Conservation (phyloP, 192 early-diverging fungal genomes). For the Cetraspora pellucida region DNA sequence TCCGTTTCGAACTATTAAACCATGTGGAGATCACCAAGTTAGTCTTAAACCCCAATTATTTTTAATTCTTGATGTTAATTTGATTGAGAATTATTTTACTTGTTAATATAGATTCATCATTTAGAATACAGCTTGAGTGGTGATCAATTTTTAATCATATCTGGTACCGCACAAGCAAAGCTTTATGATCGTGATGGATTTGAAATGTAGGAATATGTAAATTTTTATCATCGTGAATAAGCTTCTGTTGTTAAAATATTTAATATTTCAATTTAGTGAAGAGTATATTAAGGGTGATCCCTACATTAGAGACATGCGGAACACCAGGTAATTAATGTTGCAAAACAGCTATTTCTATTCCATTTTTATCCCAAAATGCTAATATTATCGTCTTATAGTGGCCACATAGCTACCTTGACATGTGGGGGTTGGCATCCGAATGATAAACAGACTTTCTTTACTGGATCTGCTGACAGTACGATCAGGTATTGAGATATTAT, state of each 20-base stretch:
- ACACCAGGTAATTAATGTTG: conserved; percentile 55
- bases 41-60: background rate
- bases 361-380: background rate
- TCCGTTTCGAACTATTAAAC: conserved; percentile 80
- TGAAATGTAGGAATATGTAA: conserved; percentile 45
- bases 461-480: conserved; percentile 80
- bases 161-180: conserved; percentile 70
- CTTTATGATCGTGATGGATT: conserved; percentile 80
- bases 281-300: conserved; percentile 91
- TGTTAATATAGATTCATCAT: conserved; percentile 65
- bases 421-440: conserved; percentile 79
- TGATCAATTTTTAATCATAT: conserved; percentile 78
- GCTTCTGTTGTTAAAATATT: background rate
- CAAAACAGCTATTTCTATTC: background rate
- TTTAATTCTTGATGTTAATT: background rate
- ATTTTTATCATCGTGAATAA: background rate
- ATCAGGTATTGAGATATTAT: conserved; percentile 60
- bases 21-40: conserved; percentile 73
- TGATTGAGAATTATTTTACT: background rate
- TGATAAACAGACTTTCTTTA: conserved; percentile 67
- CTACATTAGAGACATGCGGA: conserved; percentile 86
- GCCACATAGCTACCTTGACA: conserved; percentile 83
- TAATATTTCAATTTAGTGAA: conserved; percentile 15
- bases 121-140: conserved; percentile 75
- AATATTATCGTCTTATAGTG: conserved; percentile 45